A percentile compares a stretch with the other conserved stretches of the same genome.
Conservation (phyloP, 1,139 yeast species). For the Wickerhamiella infanticola region DNA sequence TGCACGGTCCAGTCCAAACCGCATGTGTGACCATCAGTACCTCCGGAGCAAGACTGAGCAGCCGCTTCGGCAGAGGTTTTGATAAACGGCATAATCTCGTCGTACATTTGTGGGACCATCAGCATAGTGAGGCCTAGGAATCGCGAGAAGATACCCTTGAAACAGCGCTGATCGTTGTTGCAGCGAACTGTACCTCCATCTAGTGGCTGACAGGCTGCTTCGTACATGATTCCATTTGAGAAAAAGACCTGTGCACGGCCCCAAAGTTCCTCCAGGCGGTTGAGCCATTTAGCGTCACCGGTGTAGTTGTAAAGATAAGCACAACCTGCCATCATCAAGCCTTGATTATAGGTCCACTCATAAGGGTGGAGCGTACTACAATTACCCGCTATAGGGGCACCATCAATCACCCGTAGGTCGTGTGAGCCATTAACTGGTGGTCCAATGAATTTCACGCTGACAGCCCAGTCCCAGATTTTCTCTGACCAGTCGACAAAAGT, state of each 20-base stretch:
- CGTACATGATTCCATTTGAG: conserved; percentile 39
- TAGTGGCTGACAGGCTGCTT: conserved; percentile 48
- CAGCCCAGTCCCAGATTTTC: conserved; percentile 56
- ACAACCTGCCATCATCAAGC: conserved; percentile 53
- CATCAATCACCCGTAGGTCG: conserved; percentile 36
- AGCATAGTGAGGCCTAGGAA: conserved; percentile 45
- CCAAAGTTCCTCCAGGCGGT: conserved; percentile 36
- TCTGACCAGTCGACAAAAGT: conserved; percentile 53
- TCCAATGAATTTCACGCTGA: conserved; percentile 33
- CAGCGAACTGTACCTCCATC: conserved; percentile 25
- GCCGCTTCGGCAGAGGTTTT: conserved; percentile 46
- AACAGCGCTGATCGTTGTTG: conserved; percentile 62
- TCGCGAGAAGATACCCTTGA: conserved; percentile 58
- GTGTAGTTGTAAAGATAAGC: conserved; percentile 60
- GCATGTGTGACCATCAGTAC: conserved; percentile 61
- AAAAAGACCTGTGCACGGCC: conserved; percentile 37
- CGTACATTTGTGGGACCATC: conserved; percentile 34
- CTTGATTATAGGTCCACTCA: conserved; percentile 72
- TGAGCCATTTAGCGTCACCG: conserved; percentile 40
- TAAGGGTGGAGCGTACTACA: conserved; percentile 39
- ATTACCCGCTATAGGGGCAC: conserved; percentile 43
- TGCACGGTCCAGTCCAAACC: conserved; percentile 45
- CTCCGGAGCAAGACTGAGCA: conserved; percentile 58
- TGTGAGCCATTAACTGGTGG: conserved; percentile 14
- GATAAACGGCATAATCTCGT: conserved; percentile 32